Base-by-base conservation (phyloP, 2,329 filamentous ascomycete genomes). In the Pestalotiopsis sp. region DNA sequence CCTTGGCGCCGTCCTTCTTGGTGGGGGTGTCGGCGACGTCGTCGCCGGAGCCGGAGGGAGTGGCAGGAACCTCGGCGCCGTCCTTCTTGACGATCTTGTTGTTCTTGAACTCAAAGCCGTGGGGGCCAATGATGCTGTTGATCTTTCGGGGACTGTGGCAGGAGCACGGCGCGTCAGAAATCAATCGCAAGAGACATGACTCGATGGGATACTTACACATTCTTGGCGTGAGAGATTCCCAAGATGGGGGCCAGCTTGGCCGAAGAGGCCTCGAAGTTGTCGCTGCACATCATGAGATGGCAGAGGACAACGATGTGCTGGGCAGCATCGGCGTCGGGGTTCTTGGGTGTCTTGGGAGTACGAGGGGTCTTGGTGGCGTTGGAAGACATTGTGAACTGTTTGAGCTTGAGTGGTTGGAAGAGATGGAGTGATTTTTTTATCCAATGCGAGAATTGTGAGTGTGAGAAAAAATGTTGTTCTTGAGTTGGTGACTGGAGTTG, bases 61-160 rank as follows among this genome's bases (percentile, higher is more conserved):
- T 56, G 63, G 25, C 41, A 25, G 14, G 23, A 14, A 25, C 45
- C 4, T 23, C 31, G 12, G 12, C 41, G 31, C 7, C 31, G 63
- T 36, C 64, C 31, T 66, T 66, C 58, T 56, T 49, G 68, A 27
- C 17, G 45, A 69, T 11, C 64, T 67, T 69, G 56, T 64, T 64
- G 20, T 11, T 31, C 64, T 69, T 69, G 64, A 66, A 64, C 41
- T 62, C 59, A 23, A 69, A 69, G 7, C 68, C 68, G 64, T 63
- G 56, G 2, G 64, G 68, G 49, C 17, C 41, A 49, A 69, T 59
- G 7, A 69, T 66, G 41, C 39, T 17, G 49, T 69, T 66, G 45
- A 69, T 64, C 20, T 66, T 58, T 41, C 68, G 68, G 17, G 64
- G 64, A 17, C 68, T 69, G 39, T 64, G 58, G n/a, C 17, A 7